A percentile compares a stretch with the other conserved stretches of the same genome.
phyloP scores from a whole-genome alignment of 371 early-diverging fungal genomes.

The Rhizomucor miehei region DNA sequence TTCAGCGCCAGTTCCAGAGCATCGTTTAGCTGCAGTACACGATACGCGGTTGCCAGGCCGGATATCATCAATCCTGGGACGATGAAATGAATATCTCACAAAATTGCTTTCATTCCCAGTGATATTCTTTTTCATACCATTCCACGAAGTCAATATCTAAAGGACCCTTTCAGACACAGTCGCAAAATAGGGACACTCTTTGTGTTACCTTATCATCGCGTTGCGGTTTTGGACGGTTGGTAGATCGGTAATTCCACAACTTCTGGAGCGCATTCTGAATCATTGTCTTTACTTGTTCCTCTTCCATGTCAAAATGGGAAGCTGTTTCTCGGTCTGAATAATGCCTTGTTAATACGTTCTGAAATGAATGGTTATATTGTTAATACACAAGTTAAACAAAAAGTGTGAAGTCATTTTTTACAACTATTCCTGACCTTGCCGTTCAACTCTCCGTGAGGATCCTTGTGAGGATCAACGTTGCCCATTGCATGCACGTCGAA shows the following conservation, averaged over 20 bases:
- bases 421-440: slow-evolving; percentile 39
- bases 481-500: slow-evolving; percentile 54
- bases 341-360: slow-evolving; percentile 57
- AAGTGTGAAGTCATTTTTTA: background rate
- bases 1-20: slow-evolving; percentile 34
- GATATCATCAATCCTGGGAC: slow-evolving; percentile 53
- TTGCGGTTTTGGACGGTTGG: slow-evolving; percentile 58
- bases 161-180: too few species aligned
- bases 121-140: slow-evolving; percentile 15
- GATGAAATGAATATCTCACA: background rate
- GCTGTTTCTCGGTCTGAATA: slow-evolving; percentile 46
- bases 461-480: slow-evolving; percentile 55
- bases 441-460: slow-evolving; percentile 60
- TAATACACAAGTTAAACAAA: background rate
- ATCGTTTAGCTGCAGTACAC: slow-evolving; percentile 23
- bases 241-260: slow-evolving; percentile 41
- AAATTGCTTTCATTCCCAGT: background rate
- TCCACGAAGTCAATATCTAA: slow-evolving; percentile 50
- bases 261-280: slow-evolving; percentile 29
- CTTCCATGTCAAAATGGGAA: slow-evolving; percentile 21
- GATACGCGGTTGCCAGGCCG: slow-evolving; percentile 43
- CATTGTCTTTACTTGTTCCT: slow-evolving; percentile 23
- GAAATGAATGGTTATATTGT: background rate
- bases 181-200: background rate
- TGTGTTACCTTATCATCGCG: slow-evolving; percentile 57